Evolutionary conservation across 306 rosid genomes (phyloP).

Genomic region (Quercus aquifolioides): DNA sequence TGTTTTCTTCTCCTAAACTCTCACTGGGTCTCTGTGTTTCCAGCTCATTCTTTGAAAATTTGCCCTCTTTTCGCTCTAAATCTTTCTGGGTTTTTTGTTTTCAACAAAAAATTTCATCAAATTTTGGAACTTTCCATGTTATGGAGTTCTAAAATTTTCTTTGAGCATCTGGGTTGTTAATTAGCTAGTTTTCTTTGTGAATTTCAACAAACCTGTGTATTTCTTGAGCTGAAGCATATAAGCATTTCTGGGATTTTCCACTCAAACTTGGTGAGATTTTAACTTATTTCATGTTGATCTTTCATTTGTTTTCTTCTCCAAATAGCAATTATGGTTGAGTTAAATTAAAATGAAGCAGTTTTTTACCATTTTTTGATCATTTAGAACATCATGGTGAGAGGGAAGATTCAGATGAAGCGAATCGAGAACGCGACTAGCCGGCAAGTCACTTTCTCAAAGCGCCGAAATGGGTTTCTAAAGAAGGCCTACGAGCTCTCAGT

Average conservation of each 20-base stretch:
- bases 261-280: slow-evolving; percentile 6
- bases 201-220: neutral
- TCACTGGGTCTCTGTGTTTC: neutral
- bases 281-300: neutral
- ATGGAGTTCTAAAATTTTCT: neutral
- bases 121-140: neutral
- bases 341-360: neutral
- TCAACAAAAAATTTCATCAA: neutral
- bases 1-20: neutral
- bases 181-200: neutral
- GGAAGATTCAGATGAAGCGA: slow-evolving; percentile 55
- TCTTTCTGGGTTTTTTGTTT: neutral
- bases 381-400: slow-evolving; percentile 62
- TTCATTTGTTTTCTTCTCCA: neutral
- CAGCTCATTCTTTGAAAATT: neutral
- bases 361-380: neutral
- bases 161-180: neutral
- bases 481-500: slow-evolving; percentile 69
- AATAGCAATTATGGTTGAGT: neutral
- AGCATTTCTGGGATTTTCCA: neutral
- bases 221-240: neutral
- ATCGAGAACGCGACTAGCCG: slow-evolving; percentile 55
- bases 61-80: neutral
- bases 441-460: slow-evolving; percentile 66
- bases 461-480: slow-evolving; percentile 57